Percentiles rank a stretch among this genome's conserved stretches.
Conservation (phyloP, 345 rosid genomes). For the Lenwebbia sp. region DNA sequence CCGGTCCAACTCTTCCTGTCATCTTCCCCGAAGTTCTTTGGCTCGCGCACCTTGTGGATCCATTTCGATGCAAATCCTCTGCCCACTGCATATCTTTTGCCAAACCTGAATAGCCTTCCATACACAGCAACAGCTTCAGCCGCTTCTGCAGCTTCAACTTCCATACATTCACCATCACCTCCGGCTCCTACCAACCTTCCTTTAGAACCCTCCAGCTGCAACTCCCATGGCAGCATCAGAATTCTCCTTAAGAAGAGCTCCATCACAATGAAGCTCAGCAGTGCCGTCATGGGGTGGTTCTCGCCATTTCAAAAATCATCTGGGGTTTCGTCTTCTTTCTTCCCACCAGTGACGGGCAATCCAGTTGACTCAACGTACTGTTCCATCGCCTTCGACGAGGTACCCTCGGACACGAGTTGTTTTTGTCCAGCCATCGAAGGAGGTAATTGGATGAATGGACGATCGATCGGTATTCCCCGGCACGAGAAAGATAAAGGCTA, state of each 20-base stretch:
- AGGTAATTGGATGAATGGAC: neutral
- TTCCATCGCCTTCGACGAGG: neutral
- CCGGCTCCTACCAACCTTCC: neutral
- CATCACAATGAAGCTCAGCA: accelerated
- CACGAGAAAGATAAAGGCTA: neutral
- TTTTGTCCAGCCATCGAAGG: neutral
- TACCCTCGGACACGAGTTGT: neutral
- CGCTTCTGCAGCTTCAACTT: neutral
- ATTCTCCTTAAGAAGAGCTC: neutral
- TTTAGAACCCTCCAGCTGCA: accelerated
- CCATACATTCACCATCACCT: accelerated
- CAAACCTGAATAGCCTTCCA: neutral
- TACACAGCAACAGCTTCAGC: accelerated
- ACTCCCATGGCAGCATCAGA: neutral
- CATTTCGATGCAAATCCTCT: too few species aligned
- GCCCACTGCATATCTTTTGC: neutral
- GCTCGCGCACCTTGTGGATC: too few species aligned
- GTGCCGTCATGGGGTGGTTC: too few species aligned
- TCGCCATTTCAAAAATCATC: neutral
- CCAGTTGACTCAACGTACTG: too few species aligned
- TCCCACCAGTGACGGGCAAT: accelerated
- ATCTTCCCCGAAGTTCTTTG: too few species aligned
- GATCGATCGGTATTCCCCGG: neutral
- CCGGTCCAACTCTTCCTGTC: too few species aligned
- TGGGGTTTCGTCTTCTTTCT: accelerated